Evolutionary conservation across 2,329 filamentous ascomycete genomes (phyloP).

Genomic region (Calonectria henricotiae): DNA sequence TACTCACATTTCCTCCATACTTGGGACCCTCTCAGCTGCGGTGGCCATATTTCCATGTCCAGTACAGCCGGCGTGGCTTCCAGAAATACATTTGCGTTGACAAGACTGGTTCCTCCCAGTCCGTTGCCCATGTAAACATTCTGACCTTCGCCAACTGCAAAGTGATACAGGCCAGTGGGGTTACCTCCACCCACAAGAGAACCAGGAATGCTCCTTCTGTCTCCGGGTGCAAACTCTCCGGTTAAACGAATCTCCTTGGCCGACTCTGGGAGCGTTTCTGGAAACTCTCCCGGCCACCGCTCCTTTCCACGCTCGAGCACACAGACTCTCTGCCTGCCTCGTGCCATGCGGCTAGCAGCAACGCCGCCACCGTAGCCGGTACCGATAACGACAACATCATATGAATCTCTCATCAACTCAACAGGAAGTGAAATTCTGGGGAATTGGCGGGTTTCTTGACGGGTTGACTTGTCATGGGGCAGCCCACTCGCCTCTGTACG

Average conservation of each 20-base stretch:
- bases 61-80: conserved; percentile 72
- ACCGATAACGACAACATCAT: conserved; percentile 79
- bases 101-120: conserved; percentile 76
- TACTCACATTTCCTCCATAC: conserved; percentile 67
- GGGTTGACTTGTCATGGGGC: background rate
- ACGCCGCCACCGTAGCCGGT: conserved; percentile 80
- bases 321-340: conserved; percentile 72
- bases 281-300: conserved; percentile 78
- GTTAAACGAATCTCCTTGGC: conserved; percentile 71
- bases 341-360: conserved; percentile 76
- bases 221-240: conserved; percentile 62
- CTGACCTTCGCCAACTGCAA: conserved; percentile 76
- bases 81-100: conserved; percentile 80
- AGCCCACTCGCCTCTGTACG: background rate
- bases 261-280: conserved; percentile 64
- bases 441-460: conserved; percentile 52
- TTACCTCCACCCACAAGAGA: conserved; percentile 63
- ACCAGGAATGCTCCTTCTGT: conserved; percentile 37
- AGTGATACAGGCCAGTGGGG: conserved; percentile 75
- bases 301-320: conserved; percentile 77
- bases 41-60: conserved; percentile 71
- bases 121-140: conserved; percentile 76
- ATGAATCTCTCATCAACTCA: conserved; percentile 70
- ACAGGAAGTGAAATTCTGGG: conserved; percentile 73
- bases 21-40: conserved; percentile 66